A percentile compares a stretch with the other conserved stretches of the same genome.
Conservation (phyloP, 108 stramenopile species). For the Nannochloropsis granulata region DNA sequence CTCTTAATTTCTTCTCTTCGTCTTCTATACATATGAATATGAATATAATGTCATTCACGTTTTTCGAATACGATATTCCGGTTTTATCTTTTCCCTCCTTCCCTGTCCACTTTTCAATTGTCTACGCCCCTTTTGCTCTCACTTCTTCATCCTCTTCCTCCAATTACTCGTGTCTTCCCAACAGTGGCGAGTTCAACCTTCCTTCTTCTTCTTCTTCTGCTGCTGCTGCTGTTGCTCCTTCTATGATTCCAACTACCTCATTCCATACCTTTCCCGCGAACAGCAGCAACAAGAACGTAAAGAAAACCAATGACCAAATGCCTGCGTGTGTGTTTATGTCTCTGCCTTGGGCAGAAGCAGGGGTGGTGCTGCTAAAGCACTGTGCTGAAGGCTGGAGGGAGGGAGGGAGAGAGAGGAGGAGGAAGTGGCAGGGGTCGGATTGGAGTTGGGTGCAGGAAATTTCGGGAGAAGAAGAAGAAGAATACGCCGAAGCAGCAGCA, state of each 20-base stretch:
- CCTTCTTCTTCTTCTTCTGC: background rate
- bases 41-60: no score
- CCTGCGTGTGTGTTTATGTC: background rate
- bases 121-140: background rate
- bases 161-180: background rate
- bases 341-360: no score
- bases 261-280: background rate
- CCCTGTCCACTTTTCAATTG: background rate
- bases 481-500: no score
- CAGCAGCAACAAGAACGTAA: background rate
- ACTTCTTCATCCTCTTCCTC: background rate
- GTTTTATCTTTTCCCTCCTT: background rate
- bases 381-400: no score
- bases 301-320: background rate
- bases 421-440: no score
- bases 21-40: no score
- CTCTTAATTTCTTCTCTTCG: no score
- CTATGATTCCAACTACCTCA: background rate
- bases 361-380: no score
- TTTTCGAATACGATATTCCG: no score
- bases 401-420: background rate
- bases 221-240: background rate
- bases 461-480: no score
- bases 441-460: background rate
- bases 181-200: background rate